phyloP scores from a whole-genome alignment of 2,329 filamentous ascomycete genomes.

The Colletotrichum neosansevieriae region DNA sequence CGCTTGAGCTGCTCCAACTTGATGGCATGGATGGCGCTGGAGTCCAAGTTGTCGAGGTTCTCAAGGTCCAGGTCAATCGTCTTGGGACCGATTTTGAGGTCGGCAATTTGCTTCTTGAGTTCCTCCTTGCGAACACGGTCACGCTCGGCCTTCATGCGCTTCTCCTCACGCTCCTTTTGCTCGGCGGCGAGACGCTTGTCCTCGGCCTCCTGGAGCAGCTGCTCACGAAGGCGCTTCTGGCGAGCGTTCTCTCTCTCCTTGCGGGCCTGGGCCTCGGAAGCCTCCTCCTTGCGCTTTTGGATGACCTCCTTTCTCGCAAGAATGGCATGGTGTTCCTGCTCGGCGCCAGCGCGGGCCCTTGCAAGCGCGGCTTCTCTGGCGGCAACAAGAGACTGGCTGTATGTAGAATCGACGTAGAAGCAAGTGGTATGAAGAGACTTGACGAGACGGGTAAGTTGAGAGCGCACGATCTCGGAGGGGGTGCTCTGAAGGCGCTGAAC shows the following conservation, averaged over 20 bases:
- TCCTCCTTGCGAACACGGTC: constrained; percentile 93
- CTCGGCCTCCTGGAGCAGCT: constrained; percentile 91
- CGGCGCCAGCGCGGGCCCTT: constrained; percentile 87
- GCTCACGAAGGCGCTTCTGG: constrained; percentile 86
- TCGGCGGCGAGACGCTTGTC: constrained; percentile 90
- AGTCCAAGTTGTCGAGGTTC: constrained; percentile 88
- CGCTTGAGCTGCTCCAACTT: constrained; percentile 96
- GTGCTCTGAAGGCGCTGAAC: constrained; percentile 98
- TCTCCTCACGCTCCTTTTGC: constrained; percentile 89
- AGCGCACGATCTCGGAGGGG: constrained; percentile 95
- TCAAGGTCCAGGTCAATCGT: constrained; percentile 79
- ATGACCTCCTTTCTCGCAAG: constrained; percentile 91
- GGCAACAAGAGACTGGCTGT: constrained; percentile 84
- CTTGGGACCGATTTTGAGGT: constrained; percentile 91
- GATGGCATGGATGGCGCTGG: constrained; percentile 89
- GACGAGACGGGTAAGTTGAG: constrained; percentile 90
- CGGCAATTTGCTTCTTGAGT: constrained; percentile 90
- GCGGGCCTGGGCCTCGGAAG: constrained; percentile 87
- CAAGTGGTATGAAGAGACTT: constrained; percentile 93
- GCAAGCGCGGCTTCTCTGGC: constrained; percentile 84
- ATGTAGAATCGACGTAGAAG: constrained; percentile 93
- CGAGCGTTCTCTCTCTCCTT: constrained; percentile 94
- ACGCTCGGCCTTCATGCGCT: constrained; percentile 86
- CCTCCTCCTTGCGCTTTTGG: constrained; percentile 96
- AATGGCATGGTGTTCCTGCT: constrained; percentile 88